Evolutionary conservation across 208 protist genomes (phyloP), one percentile per base, ranked within the genome.

Genomic region (Wallacemonas collosoma): DNA sequence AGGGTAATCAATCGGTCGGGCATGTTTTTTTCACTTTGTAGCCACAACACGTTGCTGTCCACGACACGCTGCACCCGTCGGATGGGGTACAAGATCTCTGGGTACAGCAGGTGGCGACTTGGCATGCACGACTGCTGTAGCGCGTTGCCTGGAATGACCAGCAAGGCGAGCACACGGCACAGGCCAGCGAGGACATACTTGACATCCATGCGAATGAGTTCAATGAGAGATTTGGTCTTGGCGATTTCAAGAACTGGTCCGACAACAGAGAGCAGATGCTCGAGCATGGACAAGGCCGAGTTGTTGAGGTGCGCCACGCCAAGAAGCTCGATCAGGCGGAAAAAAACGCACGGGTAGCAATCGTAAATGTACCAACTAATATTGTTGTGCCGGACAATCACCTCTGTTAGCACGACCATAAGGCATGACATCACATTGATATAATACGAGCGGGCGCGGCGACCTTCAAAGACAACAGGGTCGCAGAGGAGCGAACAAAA

Each of bases 41-140:
- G 68, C 86, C 86, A 94, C 17, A 93, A 80, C 60, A 91, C 87
- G 68, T 95, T 95, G 75, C 87, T 93, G 70, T 93, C 91, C 50
- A 95, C 76, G 2, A 95, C 81, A 2, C 87, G 84, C 77, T 95
- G 87, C 69, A 91, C 80, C 47, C 82, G 84, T 39, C 81, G 75
- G 51, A 90, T 81, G 44, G 85, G 80, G 14, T 77, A 51, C 35
- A 93, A 63, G 17, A 63, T 75, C 57, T 95, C 86, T 9, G 82
- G 86, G 64, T 85, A 85, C n/a, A 79, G 75, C 58, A 89, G 66
- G 17, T 72, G 81, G 8, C 81, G 81, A 17, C 75, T 68, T 26
- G 80, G 44, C n/a, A 81, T 79, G 11, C 79, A 70, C 60, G 77
- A 76, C 39, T 84, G 79, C 57, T 82, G 80, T 26, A 82, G 63